A percentile compares a stretch with the other conserved stretches of the same genome.
Evolutionary conservation across 306 rosid species (phyloP).

Genomic region (Mimosa bimucronata): DNA sequence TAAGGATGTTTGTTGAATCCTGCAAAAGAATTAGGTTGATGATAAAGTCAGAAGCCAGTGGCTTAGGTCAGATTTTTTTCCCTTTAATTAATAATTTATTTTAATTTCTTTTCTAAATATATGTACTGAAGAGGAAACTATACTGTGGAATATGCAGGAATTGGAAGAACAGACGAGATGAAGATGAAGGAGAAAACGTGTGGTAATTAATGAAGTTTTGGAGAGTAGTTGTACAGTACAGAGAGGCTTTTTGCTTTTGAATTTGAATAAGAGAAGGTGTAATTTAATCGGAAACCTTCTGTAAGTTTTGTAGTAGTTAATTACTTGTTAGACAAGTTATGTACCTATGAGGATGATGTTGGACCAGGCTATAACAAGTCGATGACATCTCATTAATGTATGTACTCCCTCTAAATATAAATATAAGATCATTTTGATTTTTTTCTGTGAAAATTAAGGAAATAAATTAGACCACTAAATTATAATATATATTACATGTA

Average conservation of each 20-base stretch:
- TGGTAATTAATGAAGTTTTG: neutral
- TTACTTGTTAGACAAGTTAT: neutral
- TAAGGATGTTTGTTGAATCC: constrained; percentile 75
- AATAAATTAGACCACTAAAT: no score
- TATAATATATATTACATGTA: no score
- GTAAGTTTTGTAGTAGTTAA: neutral
- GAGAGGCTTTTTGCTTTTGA: neutral
- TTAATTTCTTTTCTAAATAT: neutral
- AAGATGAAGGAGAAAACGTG: neutral
- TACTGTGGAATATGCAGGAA: neutral
- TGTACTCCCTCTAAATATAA: no score
- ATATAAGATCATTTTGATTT: no score
- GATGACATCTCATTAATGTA: neutral
- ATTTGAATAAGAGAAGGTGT: neutral
- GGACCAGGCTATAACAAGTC: neutral
- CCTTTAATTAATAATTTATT: no score
- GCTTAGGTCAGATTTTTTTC: constrained; percentile 42
- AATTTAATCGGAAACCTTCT: neutral
- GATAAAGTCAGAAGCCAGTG: constrained; percentile 64
- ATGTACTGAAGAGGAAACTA: neutral
- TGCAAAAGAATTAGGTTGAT: constrained; percentile 69
- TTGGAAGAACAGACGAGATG: neutral
- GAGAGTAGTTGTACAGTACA: neutral
- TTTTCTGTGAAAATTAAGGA: no score
- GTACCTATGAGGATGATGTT: neutral